Base-by-base conservation (phyloP, 345 rosid genomes). In the Arabis alpina region DNA sequence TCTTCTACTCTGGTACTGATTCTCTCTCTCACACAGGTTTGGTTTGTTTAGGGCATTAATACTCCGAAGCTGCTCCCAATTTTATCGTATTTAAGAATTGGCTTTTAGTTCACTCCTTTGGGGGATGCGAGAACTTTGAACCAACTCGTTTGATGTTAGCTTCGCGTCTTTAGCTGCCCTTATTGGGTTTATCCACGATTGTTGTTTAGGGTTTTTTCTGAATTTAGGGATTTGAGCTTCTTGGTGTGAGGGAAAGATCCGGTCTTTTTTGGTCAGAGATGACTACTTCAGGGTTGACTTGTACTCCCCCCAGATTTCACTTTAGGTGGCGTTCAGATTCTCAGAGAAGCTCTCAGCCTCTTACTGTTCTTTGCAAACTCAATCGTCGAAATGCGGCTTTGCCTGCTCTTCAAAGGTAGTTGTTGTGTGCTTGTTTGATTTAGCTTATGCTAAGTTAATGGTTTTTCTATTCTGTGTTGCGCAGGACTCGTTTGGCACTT, bases 211-310 rank as follows among this genome's bases (percentile, higher is more conserved):
- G 30, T 52, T 43, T 30, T 49, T 47, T 8, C 14, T 41, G 9
- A 13, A 11, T 59, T 14, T 42, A 66, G 68, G 68, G 51, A 56
- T 67, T 36, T 67, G 56, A 74, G 73, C 24, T 44, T 45, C 30
- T 56, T 61, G 65, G 10, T 68, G 64, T 68, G 43, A 53, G 28
- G 56, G 15, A 66, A 50, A 74, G 49, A 43, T 51, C 47, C 45
- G 16, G 40, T 28, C 64, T 0, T 40, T 28, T 30, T 42, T 5
- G 15, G 16, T 32, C 61, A 54, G 82, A 72, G 76, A 91, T 91
- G 96, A 70, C 75, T 64, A 78, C 85, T 10, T 83, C 87, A 30
- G 96, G 97, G 42, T 74, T 91, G 40, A 77, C 77, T 7, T 74
- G 72, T 74, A 76, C 80, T 83, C 87, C 90, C 8, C 77, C 89